These are phyloP conservation scores for Diplocarpon mali DNA, from an alignment of 2,329 filamentous ascomycete genomes.

Conservation along the genomic window DNA sequence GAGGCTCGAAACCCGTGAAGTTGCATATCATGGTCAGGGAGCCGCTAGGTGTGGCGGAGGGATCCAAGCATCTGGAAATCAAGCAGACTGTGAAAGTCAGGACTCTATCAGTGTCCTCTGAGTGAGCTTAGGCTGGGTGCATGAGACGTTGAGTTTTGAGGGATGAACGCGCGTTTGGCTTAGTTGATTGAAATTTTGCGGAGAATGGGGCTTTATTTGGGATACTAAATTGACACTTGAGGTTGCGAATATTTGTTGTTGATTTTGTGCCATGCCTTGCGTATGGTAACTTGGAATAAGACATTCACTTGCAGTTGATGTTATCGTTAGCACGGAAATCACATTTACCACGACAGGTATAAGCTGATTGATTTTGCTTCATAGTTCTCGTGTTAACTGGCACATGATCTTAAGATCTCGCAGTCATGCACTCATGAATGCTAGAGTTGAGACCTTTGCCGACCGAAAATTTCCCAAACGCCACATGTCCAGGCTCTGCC, in stretches of 20 bases:
- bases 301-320: no score
- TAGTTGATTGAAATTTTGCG: no score
- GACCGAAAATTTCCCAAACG: slow-evolving; percentile 12
- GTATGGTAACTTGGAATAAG: background rate
- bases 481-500: slow-evolving; percentile 5
- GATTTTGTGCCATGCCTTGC: background rate
- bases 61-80: slow-evolving; percentile 28
- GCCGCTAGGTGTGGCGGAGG: slow-evolving; percentile 31
- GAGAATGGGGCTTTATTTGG: no score
- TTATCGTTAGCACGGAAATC: no score
- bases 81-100: slow-evolving; percentile 8
- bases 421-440: slow-evolving; percentile 9
- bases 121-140: no score
- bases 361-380: background rate
- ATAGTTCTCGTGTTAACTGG: background rate
- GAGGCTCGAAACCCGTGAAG: slow-evolving; percentile 46
- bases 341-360: background rate
- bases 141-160: no score
- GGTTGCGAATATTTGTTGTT: background rate
- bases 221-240: no score
- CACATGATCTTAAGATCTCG: slow-evolving; percentile 2
- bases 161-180: no score
- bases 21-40: slow-evolving; percentile 78
- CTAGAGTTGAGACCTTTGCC: slow-evolving; percentile 2
- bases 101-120: background rate